Conservation (phyloP, 805 yeast genomes). For the Torulaspora indica region DNA sequence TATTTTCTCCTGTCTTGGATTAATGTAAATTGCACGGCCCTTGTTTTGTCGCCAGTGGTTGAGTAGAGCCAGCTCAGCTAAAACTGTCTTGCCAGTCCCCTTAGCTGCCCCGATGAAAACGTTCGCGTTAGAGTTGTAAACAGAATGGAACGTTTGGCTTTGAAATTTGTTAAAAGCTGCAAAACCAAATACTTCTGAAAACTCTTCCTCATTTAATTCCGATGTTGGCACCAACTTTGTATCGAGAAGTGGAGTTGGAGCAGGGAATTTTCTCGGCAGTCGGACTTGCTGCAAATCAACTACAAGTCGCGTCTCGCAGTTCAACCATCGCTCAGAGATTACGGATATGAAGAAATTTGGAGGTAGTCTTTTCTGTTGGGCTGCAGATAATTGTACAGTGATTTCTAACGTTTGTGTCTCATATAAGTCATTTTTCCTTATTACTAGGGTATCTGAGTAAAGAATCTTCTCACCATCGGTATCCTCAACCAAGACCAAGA, state of each 20-base stretch:
- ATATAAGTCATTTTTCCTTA: conserved; percentile 47
- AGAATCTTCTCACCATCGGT: conserved; percentile 73
- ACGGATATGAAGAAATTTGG: conserved; percentile 73
- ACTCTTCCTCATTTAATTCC: conserved; percentile 48
- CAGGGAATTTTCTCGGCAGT: conserved; percentile 32
- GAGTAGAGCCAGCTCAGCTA: conserved; percentile 70
- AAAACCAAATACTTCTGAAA: conserved; percentile 43
- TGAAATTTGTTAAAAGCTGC: conserved; percentile 65
- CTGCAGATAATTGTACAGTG: conserved; percentile 42
- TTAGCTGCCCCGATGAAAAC: conserved; percentile 66
- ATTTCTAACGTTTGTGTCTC: conserved; percentile 59
- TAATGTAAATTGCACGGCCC: conserved; percentile 70
- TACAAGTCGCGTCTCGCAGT: conserved; percentile 60
- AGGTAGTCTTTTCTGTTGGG: conserved; percentile 38
- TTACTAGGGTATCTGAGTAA: conserved; percentile 49
- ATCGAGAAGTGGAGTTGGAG: conserved; percentile 23
- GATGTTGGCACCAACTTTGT: conserved; percentile 45
- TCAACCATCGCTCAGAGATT: conserved; percentile 81
- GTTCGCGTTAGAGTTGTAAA: conserved; percentile 55
- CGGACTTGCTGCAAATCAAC: conserved; percentile 37
- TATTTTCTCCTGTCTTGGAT: conserved; percentile 55
- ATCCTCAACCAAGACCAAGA: conserved; percentile 72
- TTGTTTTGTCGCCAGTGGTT: conserved; percentile 65
- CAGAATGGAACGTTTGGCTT: conserved; percentile 58
- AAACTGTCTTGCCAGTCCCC: conserved; percentile 68